Percentiles rank a stretch among this genome's conserved stretches.
Evolutionary conservation across 805 yeast genomes (phyloP).

Genomic region (Starmera dryadoides): DNA sequence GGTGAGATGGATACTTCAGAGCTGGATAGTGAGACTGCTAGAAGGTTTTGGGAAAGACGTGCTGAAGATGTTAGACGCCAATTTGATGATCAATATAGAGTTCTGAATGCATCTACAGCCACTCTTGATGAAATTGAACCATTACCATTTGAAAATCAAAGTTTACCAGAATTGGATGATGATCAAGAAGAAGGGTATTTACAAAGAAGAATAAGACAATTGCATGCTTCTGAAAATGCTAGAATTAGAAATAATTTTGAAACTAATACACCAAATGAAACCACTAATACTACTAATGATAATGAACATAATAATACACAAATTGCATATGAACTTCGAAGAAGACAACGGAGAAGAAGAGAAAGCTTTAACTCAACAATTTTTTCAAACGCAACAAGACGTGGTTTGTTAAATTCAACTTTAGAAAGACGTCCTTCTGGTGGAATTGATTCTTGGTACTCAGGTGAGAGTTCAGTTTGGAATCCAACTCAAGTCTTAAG

Average conservation of each 20-base stretch:
- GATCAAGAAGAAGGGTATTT: too few species aligned
- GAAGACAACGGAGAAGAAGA: not conserved
- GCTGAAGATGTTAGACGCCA: not conserved
- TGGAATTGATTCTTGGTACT: not conserved
- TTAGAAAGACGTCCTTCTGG: not conserved
- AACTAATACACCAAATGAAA: too few species aligned
- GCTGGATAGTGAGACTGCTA: not conserved
- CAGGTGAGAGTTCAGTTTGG: not conserved
- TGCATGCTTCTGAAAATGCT: too few species aligned
- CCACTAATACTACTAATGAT: too few species aligned
- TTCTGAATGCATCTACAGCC: not conserved
- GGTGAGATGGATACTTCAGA: not conserved
- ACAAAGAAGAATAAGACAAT: too few species aligned
- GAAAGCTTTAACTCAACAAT: not conserved
- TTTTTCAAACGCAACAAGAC: not conserved
- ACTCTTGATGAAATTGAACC: not conserved
- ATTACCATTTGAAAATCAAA: too few species aligned
- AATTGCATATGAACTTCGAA: not conserved
- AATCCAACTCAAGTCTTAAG: not conserved
- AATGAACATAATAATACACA: too few species aligned
- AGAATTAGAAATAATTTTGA: too few species aligned
- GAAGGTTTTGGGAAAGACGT: not conserved
- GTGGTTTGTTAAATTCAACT: not conserved
- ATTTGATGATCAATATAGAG: not conserved
- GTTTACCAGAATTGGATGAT: too few species aligned